A percentile compares a stretch with the other conserved stretches of the same genome.
Evolutionary conservation across 805 yeast genomes (phyloP).

Genomic region (Nakazawaea holstii): DNA sequence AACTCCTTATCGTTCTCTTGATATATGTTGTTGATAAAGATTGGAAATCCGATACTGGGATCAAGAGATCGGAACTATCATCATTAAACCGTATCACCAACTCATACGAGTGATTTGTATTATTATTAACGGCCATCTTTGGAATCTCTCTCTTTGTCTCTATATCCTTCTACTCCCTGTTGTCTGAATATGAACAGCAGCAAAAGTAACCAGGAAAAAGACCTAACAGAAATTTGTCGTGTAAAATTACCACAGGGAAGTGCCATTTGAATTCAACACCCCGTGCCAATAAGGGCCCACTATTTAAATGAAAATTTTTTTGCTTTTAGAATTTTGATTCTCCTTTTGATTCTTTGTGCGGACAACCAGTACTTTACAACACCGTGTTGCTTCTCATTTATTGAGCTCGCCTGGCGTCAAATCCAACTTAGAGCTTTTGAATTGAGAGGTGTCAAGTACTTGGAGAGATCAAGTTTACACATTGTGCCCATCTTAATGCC

Average conservation of each 20-base stretch:
- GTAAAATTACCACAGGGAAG: too few species aligned
- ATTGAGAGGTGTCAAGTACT: slow-evolving; percentile 62
- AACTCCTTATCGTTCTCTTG: slow-evolving; percentile 35
- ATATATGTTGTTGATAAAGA: slow-evolving; percentile 33
- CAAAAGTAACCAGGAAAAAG: neutral
- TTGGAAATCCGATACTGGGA: slow-evolving; percentile 27
- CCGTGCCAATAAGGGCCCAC: neutral
- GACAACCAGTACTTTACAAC: slow-evolving; percentile 59
- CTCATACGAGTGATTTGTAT: slow-evolving; percentile 11
- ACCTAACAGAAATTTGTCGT: neutral
- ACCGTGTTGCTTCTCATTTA: slow-evolving; percentile 64
- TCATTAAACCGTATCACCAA: slow-evolving; percentile 42
- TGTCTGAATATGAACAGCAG: neutral
- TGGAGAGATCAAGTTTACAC: slow-evolving; percentile 49
- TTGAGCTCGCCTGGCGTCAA: slow-evolving; percentile 12
- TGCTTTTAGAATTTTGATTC: slow-evolving; percentile 4
- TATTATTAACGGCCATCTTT: slow-evolving; percentile 5
- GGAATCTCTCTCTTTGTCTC: neutral
- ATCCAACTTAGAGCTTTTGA: slow-evolving; percentile 10
- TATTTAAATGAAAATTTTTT: slow-evolving; percentile 2
- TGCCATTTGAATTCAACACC: neutral
- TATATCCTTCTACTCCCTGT: neutral
- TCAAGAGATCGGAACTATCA: slow-evolving; percentile 33
- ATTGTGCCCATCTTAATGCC: slow-evolving; percentile 63
- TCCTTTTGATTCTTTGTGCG: slow-evolving; percentile 48